Conservation (phyloP, 192 early-diverging fungal genomes). For the Entomortierella beljakovae region DNA sequence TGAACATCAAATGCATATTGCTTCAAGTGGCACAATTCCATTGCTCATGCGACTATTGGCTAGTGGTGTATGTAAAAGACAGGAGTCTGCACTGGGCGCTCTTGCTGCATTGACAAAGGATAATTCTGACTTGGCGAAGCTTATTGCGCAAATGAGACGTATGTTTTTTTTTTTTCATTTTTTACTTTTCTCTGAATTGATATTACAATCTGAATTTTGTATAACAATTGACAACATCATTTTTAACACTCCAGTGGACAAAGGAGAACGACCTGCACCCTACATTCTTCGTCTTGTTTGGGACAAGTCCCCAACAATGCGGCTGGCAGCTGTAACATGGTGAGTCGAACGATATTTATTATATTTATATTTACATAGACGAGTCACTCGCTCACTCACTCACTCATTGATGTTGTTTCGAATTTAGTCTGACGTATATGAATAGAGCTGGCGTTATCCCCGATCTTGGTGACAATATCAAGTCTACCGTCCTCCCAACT, state of each 20-base stretch:
- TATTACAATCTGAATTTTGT: too few relatives aligned
- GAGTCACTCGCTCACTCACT: too few relatives aligned
- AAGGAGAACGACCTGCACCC: constrained; percentile 55
- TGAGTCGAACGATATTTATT: constrained; percentile 24
- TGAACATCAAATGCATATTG: constrained; percentile 72
- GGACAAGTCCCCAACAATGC: constrained; percentile 74
- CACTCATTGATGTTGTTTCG: too few relatives aligned
- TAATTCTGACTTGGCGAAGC: constrained; percentile 63
- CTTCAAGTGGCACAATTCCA: constrained; percentile 65
- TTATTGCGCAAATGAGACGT: constrained; percentile 65
- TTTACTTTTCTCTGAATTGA: too few relatives aligned
- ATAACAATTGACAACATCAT: too few relatives aligned
- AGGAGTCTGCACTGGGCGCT: constrained; percentile 84
- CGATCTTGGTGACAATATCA: constrained; percentile 64
- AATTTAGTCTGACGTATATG: constrained; percentile 71
- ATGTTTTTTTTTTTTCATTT: constrained; percentile 19
- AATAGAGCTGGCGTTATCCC: constrained; percentile 69
- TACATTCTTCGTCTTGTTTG: constrained; percentile 74
- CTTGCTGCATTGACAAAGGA: constrained; percentile 73
- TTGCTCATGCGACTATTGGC: constrained; percentile 67
- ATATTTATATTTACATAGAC: too few relatives aligned
- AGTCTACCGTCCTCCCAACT: constrained; percentile 70
- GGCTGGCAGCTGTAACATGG: constrained; percentile 78
- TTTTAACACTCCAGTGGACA: constrained; percentile 42
- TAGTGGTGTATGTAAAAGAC: constrained; percentile 69